Percentiles rank a stretch among this genome's conserved stretches.
phyloP scores from a whole-genome alignment of 2,329 filamentous ascomycete species.

The Diaporthe velutina region DNA sequence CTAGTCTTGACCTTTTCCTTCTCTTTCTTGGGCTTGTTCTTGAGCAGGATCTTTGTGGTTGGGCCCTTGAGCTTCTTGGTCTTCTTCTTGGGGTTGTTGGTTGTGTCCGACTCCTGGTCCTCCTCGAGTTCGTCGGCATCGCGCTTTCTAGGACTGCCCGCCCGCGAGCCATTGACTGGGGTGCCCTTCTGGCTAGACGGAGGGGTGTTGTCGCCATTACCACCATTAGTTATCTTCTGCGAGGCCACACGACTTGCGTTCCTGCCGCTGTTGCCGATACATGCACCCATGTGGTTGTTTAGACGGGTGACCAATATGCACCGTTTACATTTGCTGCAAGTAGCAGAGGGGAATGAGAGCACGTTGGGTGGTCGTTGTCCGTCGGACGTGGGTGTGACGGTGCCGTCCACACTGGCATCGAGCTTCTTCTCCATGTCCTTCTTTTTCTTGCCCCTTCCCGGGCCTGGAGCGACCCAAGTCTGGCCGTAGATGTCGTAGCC shows the following conservation, averaged over 20 bases:
- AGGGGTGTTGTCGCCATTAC: constrained; percentile 67
- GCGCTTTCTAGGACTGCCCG: constrained; percentile 68
- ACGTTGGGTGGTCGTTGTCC: constrained; percentile 69
- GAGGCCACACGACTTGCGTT: constrained; percentile 73
- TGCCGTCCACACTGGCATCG: constrained; percentile 58
- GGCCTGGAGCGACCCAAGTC: constrained; percentile 80
- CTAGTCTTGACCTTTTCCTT: constrained; percentile 55
- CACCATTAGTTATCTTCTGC: constrained; percentile 72
- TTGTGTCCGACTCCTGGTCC: constrained; percentile 63
- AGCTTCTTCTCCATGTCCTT: constrained; percentile 78
- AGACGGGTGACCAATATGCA: constrained; percentile 75
- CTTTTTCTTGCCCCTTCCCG: constrained; percentile 82
- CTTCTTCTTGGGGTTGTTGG: constrained; percentile 68
- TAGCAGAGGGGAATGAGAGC: constrained; percentile 74
- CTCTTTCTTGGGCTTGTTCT: constrained; percentile 69
- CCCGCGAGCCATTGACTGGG: constrained; percentile 66
- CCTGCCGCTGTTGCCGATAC: constrained; percentile 75
- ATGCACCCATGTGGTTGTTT: constrained; percentile 78
- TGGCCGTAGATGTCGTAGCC: constrained; percentile 87
- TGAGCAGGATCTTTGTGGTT: constrained; percentile 68
- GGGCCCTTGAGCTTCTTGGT: constrained; percentile 63
- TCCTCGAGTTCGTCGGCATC: constrained; percentile 68
- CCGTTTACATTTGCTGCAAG: constrained; percentile 76
- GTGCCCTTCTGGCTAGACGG: constrained; percentile 75
- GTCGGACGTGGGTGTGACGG: constrained; percentile 58